These are phyloP conservation scores for Puya raimondii DNA, from an alignment of 176 grass and related monocot genomes.

Conservation along the genomic window DNA sequence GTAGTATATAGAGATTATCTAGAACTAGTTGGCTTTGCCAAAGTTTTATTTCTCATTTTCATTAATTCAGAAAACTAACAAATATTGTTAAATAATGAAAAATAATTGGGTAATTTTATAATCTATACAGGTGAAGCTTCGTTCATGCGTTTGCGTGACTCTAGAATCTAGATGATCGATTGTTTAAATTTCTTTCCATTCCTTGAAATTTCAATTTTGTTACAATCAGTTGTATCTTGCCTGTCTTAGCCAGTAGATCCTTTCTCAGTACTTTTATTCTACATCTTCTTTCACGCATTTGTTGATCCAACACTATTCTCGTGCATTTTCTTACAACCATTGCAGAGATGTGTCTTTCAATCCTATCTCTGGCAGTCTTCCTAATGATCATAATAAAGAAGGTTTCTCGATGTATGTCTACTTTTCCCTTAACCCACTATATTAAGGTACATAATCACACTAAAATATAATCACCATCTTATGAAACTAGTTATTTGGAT, in stretches of 20 bases:
- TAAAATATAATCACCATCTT: background rate
- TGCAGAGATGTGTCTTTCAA: conserved; percentile 60
- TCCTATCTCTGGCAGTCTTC: conserved; percentile 15
- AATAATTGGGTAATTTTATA: too few relatives aligned
- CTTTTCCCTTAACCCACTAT: background rate
- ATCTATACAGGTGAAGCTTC: too few relatives aligned
- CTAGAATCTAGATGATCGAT: too few relatives aligned
- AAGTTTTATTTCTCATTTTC: too few relatives aligned
- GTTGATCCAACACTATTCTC: background rate
- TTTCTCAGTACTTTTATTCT: too few relatives aligned
- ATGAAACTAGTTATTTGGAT: background rate
- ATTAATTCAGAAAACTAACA: too few relatives aligned
- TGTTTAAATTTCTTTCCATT: too few relatives aligned
- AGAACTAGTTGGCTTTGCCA: too few relatives aligned
- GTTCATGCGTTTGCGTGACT: too few relatives aligned
- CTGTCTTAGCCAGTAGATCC: too few relatives aligned
- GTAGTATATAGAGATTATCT: too few relatives aligned
- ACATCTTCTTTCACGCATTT: background rate
- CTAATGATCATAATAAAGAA: background rate
- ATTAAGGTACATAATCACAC: background rate
- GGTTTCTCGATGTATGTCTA: background rate
- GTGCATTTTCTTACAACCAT: conserved; percentile 12
- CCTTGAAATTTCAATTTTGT: background rate
- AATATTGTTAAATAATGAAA: too few relatives aligned
- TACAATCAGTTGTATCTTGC: background rate